Base-by-base conservation (phyloP, 2,329 filamentous ascomycete genomes). In the Pyrenophora tritici-repentis region DNA sequence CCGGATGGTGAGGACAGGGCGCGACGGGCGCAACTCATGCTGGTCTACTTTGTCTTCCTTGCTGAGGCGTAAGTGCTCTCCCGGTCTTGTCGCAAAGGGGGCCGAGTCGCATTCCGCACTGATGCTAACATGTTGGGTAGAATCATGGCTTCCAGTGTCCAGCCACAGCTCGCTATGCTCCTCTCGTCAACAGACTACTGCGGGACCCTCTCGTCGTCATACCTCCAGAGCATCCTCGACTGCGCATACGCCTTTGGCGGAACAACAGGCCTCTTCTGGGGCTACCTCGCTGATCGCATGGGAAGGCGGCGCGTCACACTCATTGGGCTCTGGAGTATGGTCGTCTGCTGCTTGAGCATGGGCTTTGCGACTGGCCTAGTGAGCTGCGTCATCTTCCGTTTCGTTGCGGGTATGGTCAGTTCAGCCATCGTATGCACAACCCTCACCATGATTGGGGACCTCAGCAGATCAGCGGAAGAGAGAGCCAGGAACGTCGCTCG, bases 71-170 rank as follows among this genome's bases (percentile, higher is more conserved):
- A 67, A 42, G 72, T 68, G 26, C 41, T 40, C 16, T 24, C 26
- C 41, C 4, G 44, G 20, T 35, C 35, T 14, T 7, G 31, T 33
- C 46, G 40, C 38, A 22, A 14, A 3, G 10, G 33, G 6, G 29
- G 31, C 16, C 16, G 24, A 34, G 20, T 22, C 33, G 13, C 42
- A 32, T 17, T 22, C 22, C 42, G 38, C 29, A 53, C 38, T 41
- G 43, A 34, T 51, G 43, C 52, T 53, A 26, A 60, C 42, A 24
- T 32, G 2, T 47, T 9, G 26, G 22, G 37, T 51, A 75, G 72
- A 32, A 77, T 79, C 60, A 78, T 79, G 74, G 74, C 76, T 20
- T 77, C 77, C n/a, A 77, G 75, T 44, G 70, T 79, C 6, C 75
- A 78, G 41, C 73, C 76, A 12, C 77, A 79, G 50, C 73, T 79